phyloP scores from a whole-genome alignment of 768 basidiomycete species.

The Amanita brunnescens region DNA sequence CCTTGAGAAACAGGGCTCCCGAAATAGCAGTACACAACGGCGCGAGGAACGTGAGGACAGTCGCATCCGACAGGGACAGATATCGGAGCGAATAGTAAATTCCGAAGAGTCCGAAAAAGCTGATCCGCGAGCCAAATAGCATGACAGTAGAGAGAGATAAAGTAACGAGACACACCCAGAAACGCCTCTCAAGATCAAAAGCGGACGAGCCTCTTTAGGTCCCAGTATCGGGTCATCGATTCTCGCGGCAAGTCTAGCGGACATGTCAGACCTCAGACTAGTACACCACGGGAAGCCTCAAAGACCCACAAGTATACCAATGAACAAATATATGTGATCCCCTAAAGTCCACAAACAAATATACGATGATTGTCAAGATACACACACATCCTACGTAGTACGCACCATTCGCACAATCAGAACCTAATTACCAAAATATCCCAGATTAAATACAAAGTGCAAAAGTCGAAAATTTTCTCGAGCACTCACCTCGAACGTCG shows the following conservation, averaged over 20 bases:
- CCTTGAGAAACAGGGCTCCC: slow-evolving; percentile 54
- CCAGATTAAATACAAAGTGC: too few relatives aligned
- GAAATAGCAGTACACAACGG: slow-evolving; percentile 59
- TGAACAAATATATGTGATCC: slow-evolving; percentile 44
- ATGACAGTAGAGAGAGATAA: background rate
- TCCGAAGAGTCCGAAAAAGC: slow-evolving; percentile 66
- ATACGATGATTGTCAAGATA: too few relatives aligned
- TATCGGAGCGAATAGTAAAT: slow-evolving; percentile 67
- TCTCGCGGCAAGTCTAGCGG: slow-evolving; percentile 29
- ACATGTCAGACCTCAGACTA: background rate
- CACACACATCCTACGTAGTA: background rate
- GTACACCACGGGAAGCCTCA: background rate
- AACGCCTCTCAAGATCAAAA: slow-evolving; percentile 52
- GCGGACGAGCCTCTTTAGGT: slow-evolving; percentile 54
- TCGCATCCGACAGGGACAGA: slow-evolving; percentile 71
- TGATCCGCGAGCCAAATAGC: slow-evolving; percentile 15
- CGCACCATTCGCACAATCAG: background rate
- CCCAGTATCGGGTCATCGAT: slow-evolving; percentile 53
- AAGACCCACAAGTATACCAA: slow-evolving; percentile 43
- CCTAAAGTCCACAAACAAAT: slow-evolving; percentile 20
- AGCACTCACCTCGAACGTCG: slow-evolving; percentile 42
- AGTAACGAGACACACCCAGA: slow-evolving; percentile 38
- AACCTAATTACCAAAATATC: background rate
- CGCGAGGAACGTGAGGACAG: slow-evolving; percentile 65
- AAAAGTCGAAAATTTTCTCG: background rate